Evolutionary conservation across 305 asterid genomes (phyloP), one percentile per base, ranked within the genome.

Genomic region (Fraxinus velutina): DNA sequence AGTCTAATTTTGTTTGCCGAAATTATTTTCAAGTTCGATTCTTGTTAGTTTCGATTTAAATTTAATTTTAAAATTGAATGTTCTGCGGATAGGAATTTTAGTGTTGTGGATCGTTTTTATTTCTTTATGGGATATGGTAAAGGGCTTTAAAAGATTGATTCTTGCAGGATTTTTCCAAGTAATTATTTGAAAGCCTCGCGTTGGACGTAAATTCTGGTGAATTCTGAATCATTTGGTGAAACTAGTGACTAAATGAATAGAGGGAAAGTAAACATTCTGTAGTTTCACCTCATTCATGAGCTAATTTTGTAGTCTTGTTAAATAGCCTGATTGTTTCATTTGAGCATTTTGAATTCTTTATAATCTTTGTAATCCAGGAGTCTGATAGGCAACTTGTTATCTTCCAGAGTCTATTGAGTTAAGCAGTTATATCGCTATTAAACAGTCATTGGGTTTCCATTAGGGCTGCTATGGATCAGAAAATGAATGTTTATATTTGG

Each of bases 401-500:
- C 47, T 79, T 83, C 71, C 75, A 79, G 87, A 85, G 66, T 81
- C 37, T 47, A 42, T 66, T 85, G 66, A 80, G 36, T 47, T 55
- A 24, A 82, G 27, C 36, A 21, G 73, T 21, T 30, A 73, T 66
- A 71, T 4, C 57, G 75, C 78, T 13, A 22, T 50, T 71, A 27
- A 64, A 83, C 77, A 21, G 34, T 81, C 68, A 42, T 70, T 77
- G 78, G 80, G 79, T 77, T 82, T 84, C 82, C 52, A 42, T 37
- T 0, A 42, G 15, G 52, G 84, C 84, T 77, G 81, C 57, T 62
- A 89, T 90, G 92, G 91, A 90, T 83, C 88, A 76, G 78, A 95
- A 88, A 83, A 77, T 82, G 90, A 89, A 92, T 22, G 97, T 95
- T 83, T 93, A 92, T 86, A 87, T 95, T 76, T 92, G 99, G 99